Base-by-base conservation (phyloP, 768 basidiomycete species). In the Sutorius australiensis region DNA sequence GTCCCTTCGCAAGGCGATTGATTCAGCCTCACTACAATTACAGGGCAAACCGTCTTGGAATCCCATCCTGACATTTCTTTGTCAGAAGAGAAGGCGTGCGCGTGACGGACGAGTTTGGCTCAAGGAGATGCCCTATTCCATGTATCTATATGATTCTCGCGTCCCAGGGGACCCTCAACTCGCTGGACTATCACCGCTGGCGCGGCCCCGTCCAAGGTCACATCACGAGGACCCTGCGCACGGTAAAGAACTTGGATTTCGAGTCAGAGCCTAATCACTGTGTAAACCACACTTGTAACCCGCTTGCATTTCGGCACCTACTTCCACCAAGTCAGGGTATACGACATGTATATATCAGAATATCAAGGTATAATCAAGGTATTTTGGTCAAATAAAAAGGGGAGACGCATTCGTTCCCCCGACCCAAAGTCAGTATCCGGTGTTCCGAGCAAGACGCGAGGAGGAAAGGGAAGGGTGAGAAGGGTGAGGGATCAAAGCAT, bases 1-100 rank as follows among this genome's bases (percentile, higher is more conserved):
- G 70, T 58, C 51, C 44, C 57, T 8, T 61, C 61, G 14, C 58
- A 66, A 0, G 64, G 69, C 14, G 77, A 79, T 0, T 85, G 83
- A 83, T 77, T 85, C 57, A 69, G 74, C 10, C 54, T 58, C 12
- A n/a, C 34, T 36, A n/a, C 34, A n/a, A 4, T 14, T n/a, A n/a
- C 34, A 36, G 34, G 16, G 2, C 8, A n/a, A 8, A 36, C 16
- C 34, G 34, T n/a, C 34, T 36, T n/a, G 16, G 34, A 6, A 36
- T 36, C 14, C 16, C 34, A 36, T 36, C 34, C 34, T 0, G 16
- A 36, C 16, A 36, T 16, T 36, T 36, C 34, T 36, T 36, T 16
- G 14, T 16, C 34, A 36, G 34, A 36, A 36, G 34, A 36, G 34
- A 36, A 7, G 34, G 34, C 13, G 32, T 33, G 6, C 32, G 32